These are phyloP conservation scores for Tricholoma sp. DNA, from an alignment of 768 basidiomycete species.

Conservation along the genomic window DNA sequence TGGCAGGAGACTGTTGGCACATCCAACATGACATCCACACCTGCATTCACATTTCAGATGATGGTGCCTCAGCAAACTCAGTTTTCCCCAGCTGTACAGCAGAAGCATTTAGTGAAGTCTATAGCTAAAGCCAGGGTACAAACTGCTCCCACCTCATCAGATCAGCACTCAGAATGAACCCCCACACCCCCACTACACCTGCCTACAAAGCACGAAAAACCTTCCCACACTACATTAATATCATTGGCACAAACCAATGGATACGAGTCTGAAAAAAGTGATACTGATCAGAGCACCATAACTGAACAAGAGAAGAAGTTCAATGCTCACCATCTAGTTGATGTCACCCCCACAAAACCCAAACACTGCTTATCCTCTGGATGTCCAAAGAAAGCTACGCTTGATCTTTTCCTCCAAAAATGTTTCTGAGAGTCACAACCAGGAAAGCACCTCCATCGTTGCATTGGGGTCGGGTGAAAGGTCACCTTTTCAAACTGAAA, in stretches of 20 bases:
- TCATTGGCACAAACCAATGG: too few species aligned
- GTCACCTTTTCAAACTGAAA: background rate
- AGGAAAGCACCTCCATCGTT: conserved; percentile 1
- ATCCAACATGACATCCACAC: background rate
- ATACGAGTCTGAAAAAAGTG: too few species aligned
- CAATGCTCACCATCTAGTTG: background rate
- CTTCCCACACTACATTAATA: too few species aligned
- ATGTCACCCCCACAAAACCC: background rate
- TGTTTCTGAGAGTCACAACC: conserved; percentile 3
- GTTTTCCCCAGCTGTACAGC: background rate
- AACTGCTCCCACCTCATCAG: too few species aligned
- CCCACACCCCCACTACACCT: too few species aligned
- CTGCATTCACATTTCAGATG: background rate
- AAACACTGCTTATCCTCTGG: background rate
- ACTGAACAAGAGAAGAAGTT: too few species aligned
- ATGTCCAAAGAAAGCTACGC: background rate
- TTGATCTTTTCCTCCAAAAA: conserved; percentile 1
- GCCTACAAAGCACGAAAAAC: too few species aligned
- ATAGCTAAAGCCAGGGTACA: background rate
- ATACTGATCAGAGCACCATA: too few species aligned
- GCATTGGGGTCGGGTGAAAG: background rate
- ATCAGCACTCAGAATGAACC: too few species aligned
- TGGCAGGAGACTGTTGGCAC: background rate
- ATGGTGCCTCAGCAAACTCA: background rate
- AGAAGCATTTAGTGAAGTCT: background rate